A percentile compares a stretch with the other conserved stretches of the same genome.
phyloP scores from a whole-genome alignment of 352 stramenopile species.

The Pythium aquatile region DNA sequence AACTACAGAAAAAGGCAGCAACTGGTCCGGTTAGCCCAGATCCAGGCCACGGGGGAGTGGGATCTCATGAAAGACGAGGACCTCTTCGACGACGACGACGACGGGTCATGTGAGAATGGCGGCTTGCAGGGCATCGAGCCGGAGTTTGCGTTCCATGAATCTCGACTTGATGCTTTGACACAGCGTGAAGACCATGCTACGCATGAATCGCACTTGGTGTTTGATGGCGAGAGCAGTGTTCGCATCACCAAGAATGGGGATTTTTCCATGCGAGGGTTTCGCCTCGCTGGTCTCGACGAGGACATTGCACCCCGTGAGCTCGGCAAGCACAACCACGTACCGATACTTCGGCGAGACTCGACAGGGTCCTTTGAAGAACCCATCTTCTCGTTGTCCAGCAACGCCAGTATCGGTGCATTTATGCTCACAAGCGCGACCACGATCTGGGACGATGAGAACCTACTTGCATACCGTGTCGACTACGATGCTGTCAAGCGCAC shows the following conservation, averaged over 20 bases:
- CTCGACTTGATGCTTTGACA: conserved; percentile 26
- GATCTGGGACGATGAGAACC: conserved; percentile 66
- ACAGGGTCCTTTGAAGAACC: background rate
- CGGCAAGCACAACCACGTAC: background rate
- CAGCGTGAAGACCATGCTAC: conserved; percentile 10
- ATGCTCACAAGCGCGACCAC: conserved; percentile 10
- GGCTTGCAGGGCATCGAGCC: conserved; percentile 27
- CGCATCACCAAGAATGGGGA: conserved; percentile 24
- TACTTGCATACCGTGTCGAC: conserved; percentile 55
- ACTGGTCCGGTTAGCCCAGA: conserved; percentile 12
- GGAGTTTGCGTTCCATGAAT: conserved; percentile 37
- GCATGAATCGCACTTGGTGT: conserved; percentile 11
- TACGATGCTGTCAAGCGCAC: conserved; percentile 27
- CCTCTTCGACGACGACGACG: conserved; percentile 20
- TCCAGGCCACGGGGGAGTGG: conserved; percentile 14
- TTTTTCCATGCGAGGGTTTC: conserved; percentile 21
- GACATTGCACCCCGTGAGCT: background rate
- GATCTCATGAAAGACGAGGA: conserved; percentile 23
- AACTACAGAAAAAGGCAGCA: conserved; percentile 35
- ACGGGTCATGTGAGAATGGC: conserved; percentile 6
- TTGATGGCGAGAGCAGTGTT: conserved; percentile 24
- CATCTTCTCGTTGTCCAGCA: conserved; percentile 1
- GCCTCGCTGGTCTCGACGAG: background rate
- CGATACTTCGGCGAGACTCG: background rate
- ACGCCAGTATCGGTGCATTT: conserved; percentile 11